Evolutionary conservation across 768 basidiomycete species (phyloP), one percentile per base, ranked within the genome.

Genomic region (Lactarius sanguifluus): DNA sequence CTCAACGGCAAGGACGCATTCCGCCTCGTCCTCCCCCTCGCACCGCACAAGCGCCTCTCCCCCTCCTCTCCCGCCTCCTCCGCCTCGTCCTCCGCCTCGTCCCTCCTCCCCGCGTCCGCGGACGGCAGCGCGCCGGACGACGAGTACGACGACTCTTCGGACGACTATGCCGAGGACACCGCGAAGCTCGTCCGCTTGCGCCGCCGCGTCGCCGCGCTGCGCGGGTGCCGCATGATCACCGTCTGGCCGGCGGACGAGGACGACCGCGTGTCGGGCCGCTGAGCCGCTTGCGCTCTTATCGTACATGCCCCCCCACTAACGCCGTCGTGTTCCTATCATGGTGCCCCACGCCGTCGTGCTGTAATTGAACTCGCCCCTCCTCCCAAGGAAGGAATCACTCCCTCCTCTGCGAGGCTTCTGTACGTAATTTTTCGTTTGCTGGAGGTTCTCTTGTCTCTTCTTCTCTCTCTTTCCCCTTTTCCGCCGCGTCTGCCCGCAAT

Each of bases 1-100:
- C 85, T 98, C 70, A 99, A 97, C 74, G 94, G 93, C 56, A 98
- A 98, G 77, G 95, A 98, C 74, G 96, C 96, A 0, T 97, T 92
- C 73, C 83, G 93, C 45, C 85, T 95, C 57, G 85, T 92, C 25
- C 85, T 92, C 55, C 78, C 83, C 36, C 76, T 91, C 6, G 82
- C 86, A 5, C 52, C 12, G 10, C 50, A 47, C 41, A 65, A 13
- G 40, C 36, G 18, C 30, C 52, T 2, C 1, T 1, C 38, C 8
- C 32, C 43, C 6, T 18, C 32, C 45, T n/a, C n/a, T n/a, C 32
- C 45, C 10, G 12, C 36, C 15, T 47, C 50, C 30, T 32, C 62
- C 43, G 40, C 12, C 5, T 50, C 47, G 23, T 50, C 47, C 3
- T 32, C 30, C 3, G 30, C 32, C 13, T 32, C 28, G 43, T 52